Evolutionary conservation across 1,284 basidiomycete genomes (phyloP).

Genomic region (Vanrija sp.): DNA sequence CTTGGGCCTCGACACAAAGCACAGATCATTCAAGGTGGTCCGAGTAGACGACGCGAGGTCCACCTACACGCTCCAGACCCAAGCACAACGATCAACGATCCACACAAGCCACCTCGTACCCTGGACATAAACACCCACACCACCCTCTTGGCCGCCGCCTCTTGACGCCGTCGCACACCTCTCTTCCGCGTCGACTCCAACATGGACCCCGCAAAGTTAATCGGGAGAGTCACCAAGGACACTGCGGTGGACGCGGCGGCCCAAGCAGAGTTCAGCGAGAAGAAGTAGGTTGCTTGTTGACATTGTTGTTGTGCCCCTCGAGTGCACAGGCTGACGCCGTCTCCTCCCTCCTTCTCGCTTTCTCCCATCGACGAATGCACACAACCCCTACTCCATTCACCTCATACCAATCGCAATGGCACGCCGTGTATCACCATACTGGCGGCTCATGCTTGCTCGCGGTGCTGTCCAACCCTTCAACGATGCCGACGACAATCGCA

Average conservation of each 20-base stretch:
- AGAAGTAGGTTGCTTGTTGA: slow-evolving; percentile 56
- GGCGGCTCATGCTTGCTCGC: no score
- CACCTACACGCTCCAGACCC: no score
- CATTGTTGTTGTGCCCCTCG: background rate
- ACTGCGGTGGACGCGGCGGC: slow-evolving; percentile 61
- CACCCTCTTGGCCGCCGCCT: slow-evolving; percentile 2
- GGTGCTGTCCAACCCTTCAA: background rate
- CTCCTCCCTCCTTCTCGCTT: background rate
- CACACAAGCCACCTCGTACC: no score
- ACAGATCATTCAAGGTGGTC: no score
- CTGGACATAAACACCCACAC: background rate
- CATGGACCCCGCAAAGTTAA: slow-evolving; percentile 39
- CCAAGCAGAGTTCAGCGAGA: slow-evolving; percentile 92
- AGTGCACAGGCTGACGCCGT: background rate
- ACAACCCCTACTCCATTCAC: no score
- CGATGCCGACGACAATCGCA: slow-evolving; percentile 12
- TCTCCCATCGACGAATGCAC: background rate
- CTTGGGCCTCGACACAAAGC: no score
- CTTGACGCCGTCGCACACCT: background rate
- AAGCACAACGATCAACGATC: no score
- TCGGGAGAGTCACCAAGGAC: slow-evolving; percentile 33
- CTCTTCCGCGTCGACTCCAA: slow-evolving; percentile 1
- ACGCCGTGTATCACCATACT: background rate
- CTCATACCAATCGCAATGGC: no score
- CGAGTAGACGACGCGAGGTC: no score